A percentile compares a stretch with the other conserved stretches of the same genome.
Conservation (phyloP, 495 filamentous ascomycete species). For the Trichoderma reesei region DNA sequence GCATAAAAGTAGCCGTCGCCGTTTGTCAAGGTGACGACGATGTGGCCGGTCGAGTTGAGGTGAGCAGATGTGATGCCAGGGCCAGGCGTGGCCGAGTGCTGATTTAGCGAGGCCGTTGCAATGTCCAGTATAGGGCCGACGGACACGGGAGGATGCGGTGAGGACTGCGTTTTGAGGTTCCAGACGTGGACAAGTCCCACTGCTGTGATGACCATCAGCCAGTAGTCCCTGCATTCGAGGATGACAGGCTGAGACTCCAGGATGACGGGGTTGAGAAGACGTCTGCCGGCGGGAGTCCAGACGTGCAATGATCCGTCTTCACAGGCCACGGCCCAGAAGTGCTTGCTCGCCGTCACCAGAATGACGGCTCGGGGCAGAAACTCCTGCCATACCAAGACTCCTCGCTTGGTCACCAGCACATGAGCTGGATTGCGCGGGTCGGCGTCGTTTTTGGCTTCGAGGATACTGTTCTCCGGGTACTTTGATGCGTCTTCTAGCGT, state of each 20-base stretch:
- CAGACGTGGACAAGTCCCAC: constrained; percentile 88
- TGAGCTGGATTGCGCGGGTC: constrained; percentile 69
- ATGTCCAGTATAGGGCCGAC: constrained; percentile 84
- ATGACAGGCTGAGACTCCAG: constrained; percentile 91
- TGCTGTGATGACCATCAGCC: constrained; percentile 79
- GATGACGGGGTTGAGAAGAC: constrained; percentile 71
- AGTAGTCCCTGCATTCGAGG: constrained; percentile 79
- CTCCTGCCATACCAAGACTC: constrained; percentile 85
- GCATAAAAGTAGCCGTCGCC: constrained; percentile 91
- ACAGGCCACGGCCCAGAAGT: constrained; percentile 85
- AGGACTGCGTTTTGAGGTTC: constrained; percentile 77
- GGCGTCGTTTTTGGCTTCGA: constrained; percentile 44
- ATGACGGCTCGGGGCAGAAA: constrained; percentile 77
- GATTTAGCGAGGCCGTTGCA: constrained; percentile 53
- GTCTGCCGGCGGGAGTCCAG: constrained; percentile 90
- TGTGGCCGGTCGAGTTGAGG: constrained; percentile 72
- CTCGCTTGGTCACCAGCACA: constrained; percentile 70
- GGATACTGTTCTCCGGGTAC: constrained; percentile 43
- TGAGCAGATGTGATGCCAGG: constrained; percentile 83
- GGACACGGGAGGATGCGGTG: constrained; percentile 83
- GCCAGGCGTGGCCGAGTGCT: constrained; percentile 57
- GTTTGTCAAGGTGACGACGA: constrained; percentile 80
- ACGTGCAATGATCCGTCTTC: constrained; percentile 90
- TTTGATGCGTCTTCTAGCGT: constrained; percentile 51
- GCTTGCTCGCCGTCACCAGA: constrained; percentile 76